These are phyloP conservation scores for Komagataella mondaviorum DNA, from an alignment of 805 yeast genomes.

Conservation along the genomic window DNA sequence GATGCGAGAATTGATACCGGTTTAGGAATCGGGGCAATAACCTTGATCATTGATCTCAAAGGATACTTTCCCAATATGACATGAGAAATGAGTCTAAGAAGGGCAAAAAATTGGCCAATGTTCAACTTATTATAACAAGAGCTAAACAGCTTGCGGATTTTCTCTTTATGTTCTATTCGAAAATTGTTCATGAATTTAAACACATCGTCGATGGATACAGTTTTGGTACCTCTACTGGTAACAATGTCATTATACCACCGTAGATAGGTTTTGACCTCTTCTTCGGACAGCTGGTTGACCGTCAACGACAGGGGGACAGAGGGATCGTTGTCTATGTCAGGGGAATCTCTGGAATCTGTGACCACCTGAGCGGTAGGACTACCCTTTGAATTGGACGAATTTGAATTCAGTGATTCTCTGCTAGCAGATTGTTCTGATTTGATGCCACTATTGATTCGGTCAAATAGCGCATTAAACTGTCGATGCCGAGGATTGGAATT, in stretches of 20 bases:
- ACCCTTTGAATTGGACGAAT: neutral
- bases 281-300: slow-evolving; percentile 53
- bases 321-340: slow-evolving; percentile 18
- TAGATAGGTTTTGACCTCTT: slow-evolving; percentile 75
- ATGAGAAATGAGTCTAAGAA: slow-evolving; percentile 69
- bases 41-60: slow-evolving; percentile 33
- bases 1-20: slow-evolving; percentile 65
- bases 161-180: slow-evolving; percentile 39
- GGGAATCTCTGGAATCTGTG: slow-evolving; percentile 8
- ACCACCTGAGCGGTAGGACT: slow-evolving; percentile 5
- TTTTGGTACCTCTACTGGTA: slow-evolving; percentile 50
- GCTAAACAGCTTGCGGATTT: slow-evolving; percentile 34
- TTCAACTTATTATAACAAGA: slow-evolving; percentile 48
- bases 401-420: neutral
- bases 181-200: slow-evolving; percentile 69
- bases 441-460: slow-evolving; percentile 6
- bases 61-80: slow-evolving; percentile 37
- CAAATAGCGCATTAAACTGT: slow-evolving; percentile 11
- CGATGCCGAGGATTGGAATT: slow-evolving; percentile 6
- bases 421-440: neutral
- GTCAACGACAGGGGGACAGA: slow-evolving; percentile 51
- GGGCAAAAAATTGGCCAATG: slow-evolving; percentile 85
- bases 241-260: slow-evolving; percentile 88
- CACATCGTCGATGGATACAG: slow-evolving; percentile 67
- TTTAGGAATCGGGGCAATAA: slow-evolving; percentile 54